Evolutionary conservation across 306 rosid species (phyloP).

Genomic region (Dalbergia cultrata): DNA sequence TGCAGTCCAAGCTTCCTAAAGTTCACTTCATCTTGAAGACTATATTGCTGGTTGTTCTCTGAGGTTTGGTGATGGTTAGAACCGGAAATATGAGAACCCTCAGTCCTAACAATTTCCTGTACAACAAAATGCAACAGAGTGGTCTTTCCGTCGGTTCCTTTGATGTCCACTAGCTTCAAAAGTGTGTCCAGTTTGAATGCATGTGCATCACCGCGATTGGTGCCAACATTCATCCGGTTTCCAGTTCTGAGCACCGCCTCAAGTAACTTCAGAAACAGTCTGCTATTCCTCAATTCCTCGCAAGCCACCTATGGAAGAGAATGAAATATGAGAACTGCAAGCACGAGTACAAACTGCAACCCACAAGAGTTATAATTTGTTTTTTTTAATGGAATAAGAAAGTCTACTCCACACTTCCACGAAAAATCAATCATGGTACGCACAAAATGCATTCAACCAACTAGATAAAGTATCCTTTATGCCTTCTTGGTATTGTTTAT

Average conservation of each 20-base stretch:
- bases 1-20: conserved; percentile 82
- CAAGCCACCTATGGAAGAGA: conserved; percentile 73
- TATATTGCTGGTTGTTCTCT: conserved; percentile 53
- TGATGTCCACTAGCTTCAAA: conserved; percentile 83
- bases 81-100: conserved; percentile 72
- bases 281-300: conserved; percentile 73
- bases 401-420: not conserved
- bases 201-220: conserved; percentile 91
- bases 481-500: not conserved
- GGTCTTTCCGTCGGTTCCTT: conserved; percentile 86
- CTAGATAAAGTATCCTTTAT: not conserved
- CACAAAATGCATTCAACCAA: too few relatives aligned
- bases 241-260: conserved; percentile 95
- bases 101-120: conserved; percentile 85
- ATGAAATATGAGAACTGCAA: conserved; percentile 31
- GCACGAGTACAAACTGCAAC: not conserved
- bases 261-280: conserved; percentile 87
- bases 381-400: not conserved
- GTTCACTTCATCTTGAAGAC: conserved; percentile 73
- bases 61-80: conserved; percentile 43
- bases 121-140: conserved; percentile 90
- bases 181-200: conserved; percentile 96
- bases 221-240: conserved; percentile 94
- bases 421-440: not conserved
- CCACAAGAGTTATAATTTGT: not conserved